Conservation (phyloP, 2,329 filamentous ascomycete species). For the Chalaropsis thielavioides region DNA sequence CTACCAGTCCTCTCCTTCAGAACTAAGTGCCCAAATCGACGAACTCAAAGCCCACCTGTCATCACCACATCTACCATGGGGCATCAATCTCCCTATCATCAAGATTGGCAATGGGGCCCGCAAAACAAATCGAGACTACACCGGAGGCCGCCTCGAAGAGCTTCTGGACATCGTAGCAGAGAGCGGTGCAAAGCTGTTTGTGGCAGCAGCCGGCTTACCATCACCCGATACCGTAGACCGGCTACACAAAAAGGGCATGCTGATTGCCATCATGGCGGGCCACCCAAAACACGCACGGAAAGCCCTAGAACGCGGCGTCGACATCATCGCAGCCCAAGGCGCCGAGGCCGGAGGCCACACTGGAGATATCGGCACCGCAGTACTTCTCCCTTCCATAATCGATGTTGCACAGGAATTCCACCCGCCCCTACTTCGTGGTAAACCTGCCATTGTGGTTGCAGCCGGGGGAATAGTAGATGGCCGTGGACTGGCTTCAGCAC, state of each 20-base stretch:
- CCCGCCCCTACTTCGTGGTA: slow-evolving; percentile 53
- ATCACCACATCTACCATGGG: slow-evolving; percentile 61
- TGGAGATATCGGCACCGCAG: slow-evolving; percentile 70
- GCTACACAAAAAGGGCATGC: slow-evolving; percentile 63
- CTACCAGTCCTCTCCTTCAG: slow-evolving; percentile 55
- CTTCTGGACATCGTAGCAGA: slow-evolving; percentile 75
- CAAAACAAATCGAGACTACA: slow-evolving; percentile 94
- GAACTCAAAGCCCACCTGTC: slow-evolving; percentile 67
- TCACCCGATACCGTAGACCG: slow-evolving; percentile 56
- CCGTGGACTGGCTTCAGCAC: slow-evolving; percentile 58
- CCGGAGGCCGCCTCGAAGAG: slow-evolving; percentile 72
- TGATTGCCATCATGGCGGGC: slow-evolving; percentile 97
- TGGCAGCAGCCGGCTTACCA: slow-evolving; percentile 77
- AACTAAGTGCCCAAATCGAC: slow-evolving; percentile 66
- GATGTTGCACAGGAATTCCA: slow-evolving; percentile 64
- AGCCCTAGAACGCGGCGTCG: slow-evolving; percentile 71
- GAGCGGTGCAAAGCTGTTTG: slow-evolving; percentile 72
- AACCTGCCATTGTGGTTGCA: slow-evolving; percentile 66
- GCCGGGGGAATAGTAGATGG: slow-evolving; percentile 81
- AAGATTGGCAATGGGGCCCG: slow-evolving; percentile 73
- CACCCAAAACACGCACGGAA: slow-evolving; percentile 84
- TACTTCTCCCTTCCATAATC: slow-evolving; percentile 74
- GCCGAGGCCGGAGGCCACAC: slow-evolving; percentile 91
- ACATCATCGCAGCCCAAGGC: slow-evolving; percentile 84
- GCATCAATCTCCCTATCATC: slow-evolving; percentile 79